Evolutionary conservation across 169 alveolate species (phyloP).

Genomic region (Plasmodium coatneyi): DNA sequence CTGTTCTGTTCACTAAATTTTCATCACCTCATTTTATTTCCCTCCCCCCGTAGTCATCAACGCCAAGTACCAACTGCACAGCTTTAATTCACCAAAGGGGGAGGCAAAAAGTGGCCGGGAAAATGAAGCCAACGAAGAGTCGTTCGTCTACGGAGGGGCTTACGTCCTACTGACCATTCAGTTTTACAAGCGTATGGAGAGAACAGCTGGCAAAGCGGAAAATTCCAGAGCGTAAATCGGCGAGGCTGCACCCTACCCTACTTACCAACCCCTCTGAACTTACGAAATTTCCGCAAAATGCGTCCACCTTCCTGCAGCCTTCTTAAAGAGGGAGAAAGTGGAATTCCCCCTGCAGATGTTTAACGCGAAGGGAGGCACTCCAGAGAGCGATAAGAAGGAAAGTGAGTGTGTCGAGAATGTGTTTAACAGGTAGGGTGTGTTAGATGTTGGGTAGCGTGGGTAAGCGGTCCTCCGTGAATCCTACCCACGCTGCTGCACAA

Average conservation of each 20-base stretch:
- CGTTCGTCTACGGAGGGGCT: neutral
- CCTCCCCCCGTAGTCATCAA: neutral
- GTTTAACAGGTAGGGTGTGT: conserved; percentile 29
- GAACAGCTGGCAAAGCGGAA: neutral
- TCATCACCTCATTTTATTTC: neutral
- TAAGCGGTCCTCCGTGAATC: too few species aligned
- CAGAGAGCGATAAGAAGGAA: neutral
- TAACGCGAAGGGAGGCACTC: neutral
- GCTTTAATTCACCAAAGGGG: neutral
- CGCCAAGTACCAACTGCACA: conserved; percentile 19
- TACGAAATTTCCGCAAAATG: neutral
- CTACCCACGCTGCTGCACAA: neutral
- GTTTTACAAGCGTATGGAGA: conserved; percentile 47
- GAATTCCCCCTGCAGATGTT: conserved; percentile 9
- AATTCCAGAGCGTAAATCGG: neutral
- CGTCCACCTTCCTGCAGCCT: conserved; percentile 4
- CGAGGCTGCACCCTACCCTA: neutral
- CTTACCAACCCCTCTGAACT: neutral
- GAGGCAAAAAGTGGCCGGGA: conserved; percentile 16
- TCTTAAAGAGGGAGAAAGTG: neutral
- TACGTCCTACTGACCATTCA: conserved; percentile 39
- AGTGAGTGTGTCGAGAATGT: conserved; percentile 18
- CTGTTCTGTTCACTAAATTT: neutral
- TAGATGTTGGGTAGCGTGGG: neutral
- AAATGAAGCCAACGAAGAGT: neutral